phyloP scores from a whole-genome alignment of 1,139 yeast genomes.

The Blastobotrys raffinosifermentans region DNA sequence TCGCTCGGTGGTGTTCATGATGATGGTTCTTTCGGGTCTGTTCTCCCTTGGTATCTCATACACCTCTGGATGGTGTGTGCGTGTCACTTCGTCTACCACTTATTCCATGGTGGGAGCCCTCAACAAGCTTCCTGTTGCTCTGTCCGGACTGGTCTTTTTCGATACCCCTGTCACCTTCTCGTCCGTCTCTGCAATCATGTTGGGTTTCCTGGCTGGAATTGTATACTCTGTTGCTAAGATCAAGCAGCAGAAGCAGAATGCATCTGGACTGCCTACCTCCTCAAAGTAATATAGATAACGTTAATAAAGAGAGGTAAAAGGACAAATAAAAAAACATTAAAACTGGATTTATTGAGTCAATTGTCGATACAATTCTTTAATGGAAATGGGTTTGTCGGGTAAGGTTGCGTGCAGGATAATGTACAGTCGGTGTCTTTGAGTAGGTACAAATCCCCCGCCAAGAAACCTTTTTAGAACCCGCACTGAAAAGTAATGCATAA shows the following conservation, averaged over 20 bases:
- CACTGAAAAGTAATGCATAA: slow-evolving; percentile 40
- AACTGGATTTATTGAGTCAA: slow-evolving; percentile 8
- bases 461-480: slow-evolving; percentile 37
- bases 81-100: slow-evolving; percentile 97
- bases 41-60: slow-evolving; percentile 95
- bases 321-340: slow-evolving; percentile 3
- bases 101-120: slow-evolving; percentile 99
- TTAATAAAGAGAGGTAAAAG: no score
- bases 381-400: slow-evolving; percentile 36
- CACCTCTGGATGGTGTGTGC: slow-evolving; percentile 99
- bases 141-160: slow-evolving; percentile 88
- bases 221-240: slow-evolving; percentile 92
- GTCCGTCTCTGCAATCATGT: slow-evolving; percentile 81
- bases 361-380: slow-evolving; percentile 18
- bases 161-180: slow-evolving; percentile 92
- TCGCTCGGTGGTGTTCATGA: slow-evolving; percentile 59
- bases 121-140: slow-evolving; percentile 95
- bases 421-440: slow-evolving; percentile 44
- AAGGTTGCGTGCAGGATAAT: slow-evolving; percentile 45
- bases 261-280: slow-evolving; percentile 28
- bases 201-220: slow-evolving; percentile 91
- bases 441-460: slow-evolving; percentile 43
- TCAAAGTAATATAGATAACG: slow-evolving; percentile 12
- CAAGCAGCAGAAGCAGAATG: slow-evolving; percentile 54
- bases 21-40: slow-evolving; percentile 89